Evolutionary conservation across 306 rosid species (phyloP), one percentile per base, ranked within the genome.

Genomic region (Rubus idaeus): DNA sequence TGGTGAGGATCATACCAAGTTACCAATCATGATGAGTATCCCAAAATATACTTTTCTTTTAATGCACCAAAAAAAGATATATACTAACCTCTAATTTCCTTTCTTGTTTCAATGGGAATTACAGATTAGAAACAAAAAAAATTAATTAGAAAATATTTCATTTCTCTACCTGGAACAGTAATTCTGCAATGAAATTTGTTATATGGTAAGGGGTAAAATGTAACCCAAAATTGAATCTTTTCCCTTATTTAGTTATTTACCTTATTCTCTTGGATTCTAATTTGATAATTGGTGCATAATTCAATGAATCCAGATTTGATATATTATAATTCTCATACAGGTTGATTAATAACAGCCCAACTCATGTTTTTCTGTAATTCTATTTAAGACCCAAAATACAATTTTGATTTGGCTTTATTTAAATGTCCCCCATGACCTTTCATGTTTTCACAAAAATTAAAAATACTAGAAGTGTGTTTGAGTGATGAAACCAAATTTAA

Each of bases 281-380:
- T 39, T 30, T 39, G n/a, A 39, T 2, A 14, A 39, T 16, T 26
- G 35, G 20, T 56, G 10, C 23, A 6, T 7, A 16, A 64, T 39
- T 64, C 69, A 39, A 18, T 17, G 46, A 16, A 14, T 64, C 69
- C 47, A 39, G 21, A 64, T 39, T 39, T 64, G 69, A 64, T 8
- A 42, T 8, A 42, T 42, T 42, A 42, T 5, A 42, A 42, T 5
- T 42, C n/a, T 60, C n/a, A 13, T 26, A 9, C 10, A 11, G 10
- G 41, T 12, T 62, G 44, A 62, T 35, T 35, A 30, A 30, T 30
- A 26, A 30, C 42, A 26, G 18, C 44, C 61, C 68, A 65, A 65
- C 26, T 65, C 70, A 40, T 65, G 49, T 65, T 17, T 65, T 65
- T 65, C 45, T 62, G 68, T 12, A 60, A 55, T n/a, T 50, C 12